Percentiles rank a stretch among this genome's conserved stretches.
Conservation (phyloP, 2,329 filamentous ascomycete genomes). For the Colletotrichum sp. region DNA sequence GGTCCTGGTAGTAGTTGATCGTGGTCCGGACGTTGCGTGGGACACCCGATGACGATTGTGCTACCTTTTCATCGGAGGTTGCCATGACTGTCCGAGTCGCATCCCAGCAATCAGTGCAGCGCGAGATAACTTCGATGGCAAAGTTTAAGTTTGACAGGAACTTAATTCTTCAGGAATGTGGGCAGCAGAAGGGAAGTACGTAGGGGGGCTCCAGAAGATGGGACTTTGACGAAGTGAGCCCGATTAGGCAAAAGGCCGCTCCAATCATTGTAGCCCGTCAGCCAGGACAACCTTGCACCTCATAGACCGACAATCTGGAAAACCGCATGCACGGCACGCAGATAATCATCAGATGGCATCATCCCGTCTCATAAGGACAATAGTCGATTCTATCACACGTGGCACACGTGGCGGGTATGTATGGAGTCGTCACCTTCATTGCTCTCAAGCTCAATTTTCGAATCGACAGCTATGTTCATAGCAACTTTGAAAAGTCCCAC, state of each 20-base stretch:
- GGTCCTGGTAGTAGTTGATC: constrained; percentile 13
- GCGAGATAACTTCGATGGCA: background rate
- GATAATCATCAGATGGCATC: background rate
- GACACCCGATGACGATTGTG: background rate
- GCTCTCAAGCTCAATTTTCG: background rate
- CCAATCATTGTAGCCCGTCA: background rate
- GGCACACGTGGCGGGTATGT: background rate
- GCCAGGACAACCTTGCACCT: background rate
- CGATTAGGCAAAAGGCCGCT: background rate
- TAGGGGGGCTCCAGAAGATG: background rate
- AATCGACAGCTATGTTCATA: background rate
- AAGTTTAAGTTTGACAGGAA: background rate
- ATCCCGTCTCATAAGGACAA: background rate
- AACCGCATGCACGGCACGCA: background rate
- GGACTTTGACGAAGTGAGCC: background rate
- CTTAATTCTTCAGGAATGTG: background rate
- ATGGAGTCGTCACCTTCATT: background rate
- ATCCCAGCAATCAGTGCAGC: background rate
- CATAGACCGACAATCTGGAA: background rate
- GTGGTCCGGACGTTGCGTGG: constrained; percentile 40
- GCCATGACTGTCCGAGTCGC: background rate
- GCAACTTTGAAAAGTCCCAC: background rate
- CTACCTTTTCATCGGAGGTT: background rate
- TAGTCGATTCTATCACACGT: background rate
- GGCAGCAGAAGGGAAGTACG: background rate